Conservation (phyloP, 257 asterid genomes). For the Ilex asprella region DNA sequence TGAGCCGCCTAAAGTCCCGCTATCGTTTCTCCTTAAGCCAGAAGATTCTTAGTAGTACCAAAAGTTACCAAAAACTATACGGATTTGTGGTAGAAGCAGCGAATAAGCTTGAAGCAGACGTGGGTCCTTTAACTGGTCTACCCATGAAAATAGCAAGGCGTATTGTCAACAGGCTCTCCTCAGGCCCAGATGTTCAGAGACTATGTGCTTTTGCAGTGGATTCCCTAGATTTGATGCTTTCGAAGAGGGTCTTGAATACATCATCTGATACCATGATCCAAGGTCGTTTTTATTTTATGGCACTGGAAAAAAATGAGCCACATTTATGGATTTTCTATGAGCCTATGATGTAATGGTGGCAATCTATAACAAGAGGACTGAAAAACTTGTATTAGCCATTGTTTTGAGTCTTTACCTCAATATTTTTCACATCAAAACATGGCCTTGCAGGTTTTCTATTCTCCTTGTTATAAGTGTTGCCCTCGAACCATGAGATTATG, state of each 20-base stretch:
- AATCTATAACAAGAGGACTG: background rate
- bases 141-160: constrained; percentile 96
- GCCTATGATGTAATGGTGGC: background rate
- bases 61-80: constrained; percentile 38
- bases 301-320: background rate
- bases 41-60: constrained; percentile 66
- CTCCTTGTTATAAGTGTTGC: too few species aligned
- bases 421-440: too few species aligned
- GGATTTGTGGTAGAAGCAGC: constrained; percentile 56
- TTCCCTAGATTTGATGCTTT: constrained; percentile 46
- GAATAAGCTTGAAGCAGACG: constrained; percentile 65
- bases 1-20: too few species aligned
- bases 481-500: too few species aligned
- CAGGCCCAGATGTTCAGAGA: constrained; percentile 77
- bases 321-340: background rate
- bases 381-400: too few species aligned
- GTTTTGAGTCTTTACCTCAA: too few species aligned
- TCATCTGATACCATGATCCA: constrained; percentile 33
- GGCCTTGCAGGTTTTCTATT: too few species aligned
- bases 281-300: constrained; percentile 5
- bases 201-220: constrained; percentile 66
- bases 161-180: constrained; percentile 88
- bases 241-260: constrained; percentile 30
- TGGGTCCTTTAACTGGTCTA: constrained; percentile 87
- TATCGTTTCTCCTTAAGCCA: constrained; percentile 81